Evolutionary conservation across 2,329 filamentous ascomycete species (phyloP), one percentile per base, ranked within the genome.

Genomic region (Gnomoniopsis smithogilvyi): DNA sequence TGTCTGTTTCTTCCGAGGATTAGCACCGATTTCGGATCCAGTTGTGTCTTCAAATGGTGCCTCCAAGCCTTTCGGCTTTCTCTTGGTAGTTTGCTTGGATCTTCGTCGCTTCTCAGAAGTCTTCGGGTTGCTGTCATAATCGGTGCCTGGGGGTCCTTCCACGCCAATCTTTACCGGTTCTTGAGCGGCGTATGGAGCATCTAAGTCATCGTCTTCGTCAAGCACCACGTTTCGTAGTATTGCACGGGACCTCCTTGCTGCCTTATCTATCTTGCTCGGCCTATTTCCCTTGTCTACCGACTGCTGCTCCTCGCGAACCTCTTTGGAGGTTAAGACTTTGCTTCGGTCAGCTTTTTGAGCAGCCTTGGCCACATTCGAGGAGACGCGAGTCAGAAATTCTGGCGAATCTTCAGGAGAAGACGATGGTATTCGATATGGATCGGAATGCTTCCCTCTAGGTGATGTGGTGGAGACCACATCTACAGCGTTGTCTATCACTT

Each of bases 141-240:
- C 51, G 3, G 36, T 26, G 12, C 47, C 41, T 3, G 34, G 7
- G 14, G 22, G n/a, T 22, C 19, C 49, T 30, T 34, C 24, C 30
- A 22, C 26, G 2, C 21, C 21, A 19, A 33, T 10, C 2, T 19
- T 15, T 17, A 24, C 17, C 2, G 30, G 15, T 6, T 51, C 45
- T 19, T 17, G 22, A n/a, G 6, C n/a, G 14, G 14, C 14, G 11
- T 14, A 30, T 10, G n/a, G 14, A 12, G 11, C 15, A 3, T 54
- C 46, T 21, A n/a, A 7, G 7, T 54, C 60, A 10, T 62, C 56
- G n/a, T 59, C 56, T 1, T 62, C 57, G 11, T 60, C 54, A 15
- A 56, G n/a, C 26, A 57, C 7, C 15, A 60, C 14, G 15, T 45
- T 60, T 10, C 60, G 55, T 17, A 52, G 52, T 6, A 41, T 8